Evolutionary conservation across 2,329 filamentous ascomycete genomes (phyloP), one percentile per base, ranked within the genome.

Genomic region (Penicillium vulpinum): DNA sequence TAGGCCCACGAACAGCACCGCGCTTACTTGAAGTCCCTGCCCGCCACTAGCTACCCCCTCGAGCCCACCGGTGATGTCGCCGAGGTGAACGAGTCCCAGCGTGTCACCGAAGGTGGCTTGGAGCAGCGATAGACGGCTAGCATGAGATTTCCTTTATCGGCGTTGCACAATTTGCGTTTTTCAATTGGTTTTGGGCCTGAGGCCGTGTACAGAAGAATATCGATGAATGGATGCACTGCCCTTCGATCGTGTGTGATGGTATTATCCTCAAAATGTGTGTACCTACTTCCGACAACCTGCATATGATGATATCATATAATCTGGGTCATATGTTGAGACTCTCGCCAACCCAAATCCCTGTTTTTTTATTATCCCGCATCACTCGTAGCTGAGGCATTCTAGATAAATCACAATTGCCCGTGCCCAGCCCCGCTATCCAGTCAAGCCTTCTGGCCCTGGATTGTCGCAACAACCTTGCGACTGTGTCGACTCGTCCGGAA

Each of bases 1-100:
- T 60, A 97, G 93, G 93, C 93, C 61, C 86, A 97, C 73, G 91
- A 96, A 76, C 89, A 95, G 71, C 86, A 97, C 82, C 85, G 91
- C 73, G 83, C 88, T 74, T 85, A 92, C 74, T 86, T 97, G 65
- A 85, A 97, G 79, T 88, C 92, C 55, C 83, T 93, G 16, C 88
- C 91, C 29, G 79, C 85, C 64, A 92, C 90, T 18, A 87, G 90
- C 61, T 96, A 94, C 75, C 93, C 93, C 38, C 83, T 97, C 56
- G 83, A 80, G 61, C 79, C 86, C n/a, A 79, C 78, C 45, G 82
- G 81, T 41, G 77, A 86, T 62, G 71, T 80, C n/a, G 85, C 81
- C 26, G 82, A 87, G 71, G 81, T 88, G 31, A 77, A 80, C 40
- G 79, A 83, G 68, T 77, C 77, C 44, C 84, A 88, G 73, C 78